Base-by-base conservation (phyloP, 2,329 filamentous ascomycete genomes). In the Ceratocystis colombiana region DNA sequence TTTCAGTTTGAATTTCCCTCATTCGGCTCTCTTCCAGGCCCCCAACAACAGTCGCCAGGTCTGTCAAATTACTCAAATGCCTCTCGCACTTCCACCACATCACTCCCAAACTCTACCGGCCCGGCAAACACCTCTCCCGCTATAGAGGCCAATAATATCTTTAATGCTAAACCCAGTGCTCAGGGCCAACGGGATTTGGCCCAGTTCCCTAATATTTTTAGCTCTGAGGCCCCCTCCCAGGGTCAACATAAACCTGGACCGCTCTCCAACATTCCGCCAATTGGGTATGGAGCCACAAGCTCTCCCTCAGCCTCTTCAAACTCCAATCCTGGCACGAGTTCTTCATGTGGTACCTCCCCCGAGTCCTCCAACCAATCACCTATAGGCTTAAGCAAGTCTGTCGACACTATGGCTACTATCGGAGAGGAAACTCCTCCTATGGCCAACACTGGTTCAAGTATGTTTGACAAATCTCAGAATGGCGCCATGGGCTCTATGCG, bases 1-100 rank as follows among this genome's bases (percentile, higher is more conserved):
- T 97, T 97, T 73, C 87, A 93, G 70, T 97, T 99, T 71, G 93
- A 97, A 71, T 97, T 97, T 70, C 93, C 94, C 70, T 92, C 89
- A 73, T 97, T 99, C 72, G 94, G 94, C 61, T 82, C 86, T 68
- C 81, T 95, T 30, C 82, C 83, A 0, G 79, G 82, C 4, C 77
- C 79, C 6, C 74, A 1, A 68, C 70, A 63, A 72, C 64, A 66
- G 45, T 62, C 64, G 20, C 6, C 46, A 41, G 57, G 28, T 22
- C 25, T 37, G 30, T n/a, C 46, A 25, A 17, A n/a, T 33, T 53
- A 48, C 46, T 55, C 62, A 53, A 33, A 55, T 20, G 62, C 62
- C 15, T 22, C 48, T 64, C n/a, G 15, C 17, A 41, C 28, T 25
- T 65, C 64, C 25, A 61, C 44, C 30, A 61, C 20, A 7, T 65